Conservation (phyloP, 2,329 filamentous ascomycete species). For the Fusarium globosum region DNA sequence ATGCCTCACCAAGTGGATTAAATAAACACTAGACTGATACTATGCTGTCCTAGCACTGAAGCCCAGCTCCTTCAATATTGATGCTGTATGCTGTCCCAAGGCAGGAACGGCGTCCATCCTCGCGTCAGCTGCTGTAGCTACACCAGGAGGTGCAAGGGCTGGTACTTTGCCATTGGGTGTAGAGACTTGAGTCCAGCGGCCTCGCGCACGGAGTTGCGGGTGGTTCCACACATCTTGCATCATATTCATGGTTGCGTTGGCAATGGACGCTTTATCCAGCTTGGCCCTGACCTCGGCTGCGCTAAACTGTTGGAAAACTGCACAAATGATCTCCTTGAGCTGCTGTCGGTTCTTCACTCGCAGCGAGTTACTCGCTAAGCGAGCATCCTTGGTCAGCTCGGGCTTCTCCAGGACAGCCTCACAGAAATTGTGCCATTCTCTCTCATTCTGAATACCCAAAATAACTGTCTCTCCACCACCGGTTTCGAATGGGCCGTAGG, state of each 20-base stretch:
- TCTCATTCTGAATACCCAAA: conserved; percentile 68
- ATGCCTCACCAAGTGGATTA: too few relatives aligned
- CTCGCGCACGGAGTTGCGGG: conserved; percentile 61
- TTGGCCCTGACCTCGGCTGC: conserved; percentile 54
- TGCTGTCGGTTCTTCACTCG: conserved; percentile 59
- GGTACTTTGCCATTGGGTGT: conserved; percentile 59
- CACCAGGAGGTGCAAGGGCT: conserved; percentile 62
- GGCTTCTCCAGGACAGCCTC: conserved; percentile 56
- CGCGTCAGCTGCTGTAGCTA: conserved; percentile 37
- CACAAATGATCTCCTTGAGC: conserved; percentile 58
- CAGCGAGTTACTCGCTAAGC: conserved; percentile 60
- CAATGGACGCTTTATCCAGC: conserved; percentile 61
- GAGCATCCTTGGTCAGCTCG: conserved; percentile 55
- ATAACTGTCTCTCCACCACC: conserved; percentile 62
- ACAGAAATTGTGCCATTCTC: conserved; percentile 65
- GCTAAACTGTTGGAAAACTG: conserved; percentile 53
- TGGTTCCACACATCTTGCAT: conserved; percentile 67
- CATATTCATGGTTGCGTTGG: conserved; percentile 66
- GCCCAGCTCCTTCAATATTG: not conserved
- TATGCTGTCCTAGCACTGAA: too few relatives aligned
- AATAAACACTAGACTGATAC: too few relatives aligned
- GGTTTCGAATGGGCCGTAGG: conserved; percentile 65
- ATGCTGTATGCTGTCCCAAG: conserved; percentile 58
- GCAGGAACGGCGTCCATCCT: conserved; percentile 58
- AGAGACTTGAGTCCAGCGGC: conserved; percentile 62